These are phyloP conservation scores for Aspergillus sclerotiicarbonarius DNA, from an alignment of 495 filamentous ascomycete species.

Conservation along the genomic window DNA sequence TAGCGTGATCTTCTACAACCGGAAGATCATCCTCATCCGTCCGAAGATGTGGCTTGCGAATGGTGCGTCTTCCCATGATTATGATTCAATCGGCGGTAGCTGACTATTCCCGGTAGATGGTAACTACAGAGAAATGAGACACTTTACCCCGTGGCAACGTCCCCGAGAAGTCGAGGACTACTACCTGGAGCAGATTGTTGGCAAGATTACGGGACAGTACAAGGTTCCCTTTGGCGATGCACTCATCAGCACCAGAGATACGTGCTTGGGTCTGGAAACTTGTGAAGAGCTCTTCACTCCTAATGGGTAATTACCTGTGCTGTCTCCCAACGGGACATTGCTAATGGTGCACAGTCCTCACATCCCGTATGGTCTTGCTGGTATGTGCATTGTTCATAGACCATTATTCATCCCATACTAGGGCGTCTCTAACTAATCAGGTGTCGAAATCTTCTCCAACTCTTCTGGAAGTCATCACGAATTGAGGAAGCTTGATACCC, in stretches of 20 bases:
- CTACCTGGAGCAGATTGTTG: constrained; percentile 64
- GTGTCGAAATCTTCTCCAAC: constrained; percentile 77
- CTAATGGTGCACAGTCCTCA: constrained; percentile 27
- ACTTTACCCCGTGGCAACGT: constrained; percentile 67
- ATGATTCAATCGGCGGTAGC: not conserved
- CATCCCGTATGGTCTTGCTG: constrained; percentile 37
- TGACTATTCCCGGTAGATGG: constrained; percentile 24
- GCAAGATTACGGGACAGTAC: constrained; percentile 57
- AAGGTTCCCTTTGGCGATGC: constrained; percentile 75
- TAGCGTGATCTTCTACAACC: constrained; percentile 61
- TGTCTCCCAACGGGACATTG: not conserved
- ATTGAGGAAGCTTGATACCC: constrained; percentile 70
- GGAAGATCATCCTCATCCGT: constrained; percentile 70
- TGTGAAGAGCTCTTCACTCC: constrained; percentile 82
- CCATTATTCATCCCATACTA: no score
- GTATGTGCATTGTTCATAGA: constrained; percentile 18
- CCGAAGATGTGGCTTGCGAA: constrained; percentile 85
- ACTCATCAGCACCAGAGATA: constrained; percentile 70
- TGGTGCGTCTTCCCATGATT: constrained; percentile 37
- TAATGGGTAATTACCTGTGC: constrained; percentile 35
- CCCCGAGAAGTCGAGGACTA: constrained; percentile 65
- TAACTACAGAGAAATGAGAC: constrained; percentile 44
- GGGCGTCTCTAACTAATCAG: constrained; percentile 20
- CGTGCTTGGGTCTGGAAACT: constrained; percentile 68
- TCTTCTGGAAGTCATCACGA: constrained; percentile 70